phyloP scores from a whole-genome alignment of 108 stramenopile genomes.

The Parmales sp. region DNA sequence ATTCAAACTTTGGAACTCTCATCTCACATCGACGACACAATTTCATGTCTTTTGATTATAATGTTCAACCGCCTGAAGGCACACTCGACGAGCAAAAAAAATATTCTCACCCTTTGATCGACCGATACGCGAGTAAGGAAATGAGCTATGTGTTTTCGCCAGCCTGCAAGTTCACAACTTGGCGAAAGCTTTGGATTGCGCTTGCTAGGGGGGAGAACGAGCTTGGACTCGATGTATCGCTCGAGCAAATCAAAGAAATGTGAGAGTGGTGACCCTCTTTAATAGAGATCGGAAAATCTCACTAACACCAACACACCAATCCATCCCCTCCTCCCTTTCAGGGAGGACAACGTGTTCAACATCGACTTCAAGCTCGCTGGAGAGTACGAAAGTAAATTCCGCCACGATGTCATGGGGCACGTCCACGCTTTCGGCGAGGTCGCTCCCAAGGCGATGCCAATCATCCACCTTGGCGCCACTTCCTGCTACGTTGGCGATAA shows the following conservation, averaged over 20 bases:
- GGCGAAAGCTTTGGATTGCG: conserved; percentile 97
- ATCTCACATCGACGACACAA: no score
- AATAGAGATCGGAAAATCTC: no score
- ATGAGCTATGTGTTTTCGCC: conserved; percentile 96
- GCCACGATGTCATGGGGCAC: conserved; percentile 99
- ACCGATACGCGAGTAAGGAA: conserved; percentile 94
- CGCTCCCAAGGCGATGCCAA: conserved; percentile 81
- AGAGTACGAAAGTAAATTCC: conserved; percentile 77
- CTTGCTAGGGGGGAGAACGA: conserved; percentile 93
- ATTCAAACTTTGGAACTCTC: no score
- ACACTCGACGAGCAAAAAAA: no score
- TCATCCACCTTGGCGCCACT: conserved; percentile 96
- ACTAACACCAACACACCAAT: no score
- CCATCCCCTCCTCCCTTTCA: no score
- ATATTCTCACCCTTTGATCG: no score
- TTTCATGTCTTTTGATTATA: no score
- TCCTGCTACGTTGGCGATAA: conserved; percentile 94
- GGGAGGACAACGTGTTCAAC: conserved; percentile 58
- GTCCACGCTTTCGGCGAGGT: conserved; percentile 92
- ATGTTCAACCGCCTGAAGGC: no score
- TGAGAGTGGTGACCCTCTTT: no score
- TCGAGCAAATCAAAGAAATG: conserved; percentile 87
- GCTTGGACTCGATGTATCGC: conserved; percentile 82
- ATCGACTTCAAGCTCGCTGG: conserved; percentile 87
- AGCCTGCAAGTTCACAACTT: conserved; percentile 96